Conservation (phyloP, 805 yeast genomes). For the Candida multigemmis region DNA sequence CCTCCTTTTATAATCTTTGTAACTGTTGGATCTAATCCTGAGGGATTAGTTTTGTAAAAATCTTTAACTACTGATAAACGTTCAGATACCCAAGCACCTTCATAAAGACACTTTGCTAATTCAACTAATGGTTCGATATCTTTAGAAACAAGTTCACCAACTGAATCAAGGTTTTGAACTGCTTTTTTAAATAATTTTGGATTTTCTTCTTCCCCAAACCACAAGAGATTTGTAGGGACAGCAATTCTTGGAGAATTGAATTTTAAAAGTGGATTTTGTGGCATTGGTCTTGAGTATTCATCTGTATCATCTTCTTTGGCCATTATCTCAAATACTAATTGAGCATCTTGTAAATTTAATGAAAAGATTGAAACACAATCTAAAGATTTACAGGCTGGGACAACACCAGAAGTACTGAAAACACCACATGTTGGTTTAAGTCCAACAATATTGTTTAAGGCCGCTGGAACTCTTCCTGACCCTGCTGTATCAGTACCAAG, state of each 20-base stretch:
- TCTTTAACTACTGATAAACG: conserved; percentile 78
- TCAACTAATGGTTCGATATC: conserved; percentile 73
- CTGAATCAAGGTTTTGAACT: conserved; percentile 30
- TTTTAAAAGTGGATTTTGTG: conserved; percentile 50
- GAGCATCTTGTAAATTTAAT: conserved; percentile 74
- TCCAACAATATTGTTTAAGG: conserved; percentile 83
- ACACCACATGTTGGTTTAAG: conserved; percentile 89
- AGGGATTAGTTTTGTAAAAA: conserved; percentile 63
- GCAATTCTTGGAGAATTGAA: conserved; percentile 64
- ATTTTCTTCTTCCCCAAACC: conserved; percentile 79
- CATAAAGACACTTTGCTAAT: conserved; percentile 81
- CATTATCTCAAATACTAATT: conserved; percentile 59
- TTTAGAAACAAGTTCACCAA: conserved; percentile 40
- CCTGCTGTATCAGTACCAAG: conserved; percentile 98
- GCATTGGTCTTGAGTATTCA: conserved; percentile 74
- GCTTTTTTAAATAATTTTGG: conserved; percentile 60
- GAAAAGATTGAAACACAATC: conserved; percentile 90
- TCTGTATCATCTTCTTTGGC: conserved; percentile 68
- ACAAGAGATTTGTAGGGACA: conserved; percentile 62
- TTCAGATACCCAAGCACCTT: conserved; percentile 99
- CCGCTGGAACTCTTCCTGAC: conserved; percentile 96
- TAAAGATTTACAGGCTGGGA: conserved; percentile 92
- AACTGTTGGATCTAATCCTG: conserved; percentile 83
- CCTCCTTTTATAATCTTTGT: conserved; percentile 69
- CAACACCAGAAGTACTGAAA: conserved; percentile 84